Evolutionary conservation across 2,329 filamentous ascomycete species (phyloP).

Genomic region (Verticillium dahliae): DNA sequence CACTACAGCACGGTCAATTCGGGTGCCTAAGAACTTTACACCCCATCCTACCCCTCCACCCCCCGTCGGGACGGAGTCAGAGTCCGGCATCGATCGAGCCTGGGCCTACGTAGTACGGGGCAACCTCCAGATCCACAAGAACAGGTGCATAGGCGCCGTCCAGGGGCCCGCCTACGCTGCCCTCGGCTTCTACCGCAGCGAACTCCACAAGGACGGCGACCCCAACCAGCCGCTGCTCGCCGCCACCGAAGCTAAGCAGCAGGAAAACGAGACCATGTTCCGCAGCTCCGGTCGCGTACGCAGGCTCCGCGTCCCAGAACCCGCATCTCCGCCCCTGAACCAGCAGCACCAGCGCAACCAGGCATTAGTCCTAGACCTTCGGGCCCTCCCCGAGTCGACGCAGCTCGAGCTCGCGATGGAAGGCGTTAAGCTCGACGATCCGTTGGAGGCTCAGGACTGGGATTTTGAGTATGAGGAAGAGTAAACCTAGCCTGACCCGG

Average conservation of each 20-base stretch:
- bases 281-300: slow-evolving; percentile 4
- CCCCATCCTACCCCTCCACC: slow-evolving; percentile 43
- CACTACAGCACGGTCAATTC: slow-evolving; percentile 21
- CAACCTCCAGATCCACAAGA: slow-evolving; percentile 33
- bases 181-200: slow-evolving; percentile 37
- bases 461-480: slow-evolving; percentile 24
- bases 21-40: slow-evolving; percentile 39
- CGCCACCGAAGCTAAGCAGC: slow-evolving; percentile 35
- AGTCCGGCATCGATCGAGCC: slow-evolving; percentile 18
- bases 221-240: slow-evolving; percentile 36
- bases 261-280: slow-evolving; percentile 24
- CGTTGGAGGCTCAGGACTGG: slow-evolving; percentile 23
- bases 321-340: background rate
- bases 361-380: slow-evolving; percentile 20
- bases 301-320: slow-evolving; percentile 4
- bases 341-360: slow-evolving; percentile 18
- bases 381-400: slow-evolving; percentile 12
- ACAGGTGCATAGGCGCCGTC: slow-evolving; percentile 46
- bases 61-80: slow-evolving; percentile 20
- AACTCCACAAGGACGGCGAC: slow-evolving; percentile 41
- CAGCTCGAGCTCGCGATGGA: slow-evolving; percentile 11
- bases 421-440: slow-evolving; percentile 18
- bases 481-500: background rate
- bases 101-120: slow-evolving; percentile 28
- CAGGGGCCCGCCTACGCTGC: slow-evolving; percentile 46